phyloP scores from a whole-genome alignment of 352 stramenopile species.

The Globisporangium lucens region DNA sequence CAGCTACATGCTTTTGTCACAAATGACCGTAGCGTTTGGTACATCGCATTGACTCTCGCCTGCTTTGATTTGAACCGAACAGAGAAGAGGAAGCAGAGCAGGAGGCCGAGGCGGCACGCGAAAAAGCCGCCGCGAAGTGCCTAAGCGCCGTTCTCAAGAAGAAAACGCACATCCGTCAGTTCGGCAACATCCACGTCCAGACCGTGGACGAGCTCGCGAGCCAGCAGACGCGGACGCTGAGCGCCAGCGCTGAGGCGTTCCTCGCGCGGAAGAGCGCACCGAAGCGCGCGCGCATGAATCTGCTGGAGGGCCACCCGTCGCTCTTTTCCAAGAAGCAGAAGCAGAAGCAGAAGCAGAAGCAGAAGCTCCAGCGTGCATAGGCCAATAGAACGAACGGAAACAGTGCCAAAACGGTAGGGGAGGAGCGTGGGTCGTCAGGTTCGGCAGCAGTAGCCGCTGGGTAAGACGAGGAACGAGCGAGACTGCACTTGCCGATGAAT shows the following conservation, averaged over 20 bases:
- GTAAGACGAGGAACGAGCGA: neutral
- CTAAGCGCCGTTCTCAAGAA: conserved; percentile 24
- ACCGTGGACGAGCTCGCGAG: conserved; percentile 49
- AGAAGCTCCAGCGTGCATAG: conserved; percentile 22
- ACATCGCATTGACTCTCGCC: neutral
- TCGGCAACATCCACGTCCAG: conserved; percentile 72
- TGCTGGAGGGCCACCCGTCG: conserved; percentile 62
- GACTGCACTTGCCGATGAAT: neutral
- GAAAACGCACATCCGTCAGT: conserved; percentile 73
- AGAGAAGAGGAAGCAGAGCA: conserved; percentile 56
- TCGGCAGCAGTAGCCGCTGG: neutral
- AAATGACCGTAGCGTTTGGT: neutral
- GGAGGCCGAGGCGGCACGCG: conserved; percentile 29
- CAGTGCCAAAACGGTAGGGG: neutral
- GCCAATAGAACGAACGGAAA: neutral
- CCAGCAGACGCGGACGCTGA: conserved; percentile 42
- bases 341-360: conserved; percentile 60
- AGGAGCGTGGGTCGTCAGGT: neutral
- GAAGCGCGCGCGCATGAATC: conserved; percentile 54
- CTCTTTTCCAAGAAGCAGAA: conserved; percentile 81
- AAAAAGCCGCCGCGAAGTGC: conserved; percentile 24
- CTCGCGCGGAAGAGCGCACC: conserved; percentile 48
- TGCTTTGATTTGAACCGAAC: neutral
- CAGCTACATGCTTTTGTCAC: too few relatives aligned
- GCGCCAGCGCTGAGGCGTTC: conserved; percentile 44